phyloP scores from a whole-genome alignment of 768 basidiomycete genomes.

The Auriscalpium microsporum region DNA sequence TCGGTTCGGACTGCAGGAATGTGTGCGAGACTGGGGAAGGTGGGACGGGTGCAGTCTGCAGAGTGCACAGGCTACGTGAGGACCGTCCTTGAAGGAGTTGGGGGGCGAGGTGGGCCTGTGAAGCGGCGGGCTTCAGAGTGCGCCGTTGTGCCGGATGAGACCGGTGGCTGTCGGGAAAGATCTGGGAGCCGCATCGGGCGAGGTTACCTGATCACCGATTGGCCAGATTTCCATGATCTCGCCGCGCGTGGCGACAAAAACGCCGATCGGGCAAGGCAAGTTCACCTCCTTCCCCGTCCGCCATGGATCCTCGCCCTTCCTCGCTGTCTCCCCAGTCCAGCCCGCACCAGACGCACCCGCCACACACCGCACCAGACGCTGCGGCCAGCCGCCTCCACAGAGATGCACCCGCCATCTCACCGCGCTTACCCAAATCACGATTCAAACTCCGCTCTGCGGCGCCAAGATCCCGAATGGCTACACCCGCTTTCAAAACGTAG shows the following conservation, averaged over 20 bases:
- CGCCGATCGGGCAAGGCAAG: constrained; percentile 16
- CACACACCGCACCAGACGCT: neutral
- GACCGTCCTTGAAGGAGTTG: constrained; percentile 3
- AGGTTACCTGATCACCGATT: constrained; percentile 18
- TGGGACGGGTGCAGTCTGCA: no score
- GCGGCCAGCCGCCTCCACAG: neutral
- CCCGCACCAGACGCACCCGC: neutral
- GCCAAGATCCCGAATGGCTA: constrained; percentile 15
- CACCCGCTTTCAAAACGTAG: constrained; percentile 14
- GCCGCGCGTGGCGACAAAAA: constrained; percentile 13
- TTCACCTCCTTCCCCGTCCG: neutral
- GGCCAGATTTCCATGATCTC: constrained; percentile 15
- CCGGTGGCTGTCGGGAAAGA: constrained; percentile 8
- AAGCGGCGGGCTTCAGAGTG: neutral
- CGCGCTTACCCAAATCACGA: neutral
- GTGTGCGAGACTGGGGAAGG: no score
- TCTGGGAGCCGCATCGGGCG: constrained; percentile 15
- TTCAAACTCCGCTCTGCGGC: constrained; percentile 17
- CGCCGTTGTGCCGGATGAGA: constrained; percentile 9
- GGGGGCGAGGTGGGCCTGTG: neutral
- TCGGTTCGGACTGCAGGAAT: no score
- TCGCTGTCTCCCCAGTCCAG: neutral
- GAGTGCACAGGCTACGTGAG: no score
- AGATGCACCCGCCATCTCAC: no score
- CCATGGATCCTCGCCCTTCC: constrained; percentile 2